phyloP scores from a whole-genome alignment of 371 early-diverging fungal genomes.

The Neoconidiobolus thromboides region DNA sequence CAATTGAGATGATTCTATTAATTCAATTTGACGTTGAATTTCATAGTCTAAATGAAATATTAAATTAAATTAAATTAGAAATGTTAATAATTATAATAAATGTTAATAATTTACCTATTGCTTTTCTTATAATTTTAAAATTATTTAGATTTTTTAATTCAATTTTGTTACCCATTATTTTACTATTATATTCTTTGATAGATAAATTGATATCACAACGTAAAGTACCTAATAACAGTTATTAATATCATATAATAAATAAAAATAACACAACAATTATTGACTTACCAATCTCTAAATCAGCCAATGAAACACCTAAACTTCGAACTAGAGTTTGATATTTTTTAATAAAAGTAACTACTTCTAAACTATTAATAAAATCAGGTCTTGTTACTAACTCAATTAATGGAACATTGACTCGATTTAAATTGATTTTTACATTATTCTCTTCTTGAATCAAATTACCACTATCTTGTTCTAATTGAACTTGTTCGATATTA shows the following conservation, averaged over 20 bases:
- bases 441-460: constrained; percentile 35
- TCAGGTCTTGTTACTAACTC: constrained; percentile 85
- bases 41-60: constrained; percentile 42
- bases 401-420: constrained; percentile 69
- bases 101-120: constrained; percentile 28
- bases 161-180: constrained; percentile 40
- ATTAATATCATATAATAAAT: too few relatives aligned
- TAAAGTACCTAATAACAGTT: constrained; percentile 37
- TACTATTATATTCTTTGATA: constrained; percentile 27
- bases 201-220: constrained; percentile 88
- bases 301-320: constrained; percentile 49
- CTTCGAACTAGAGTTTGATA: constrained; percentile 50
- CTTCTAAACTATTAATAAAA: constrained; percentile 45
- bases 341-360: constrained; percentile 52
- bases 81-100: too few relatives aligned
- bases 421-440: constrained; percentile 62
- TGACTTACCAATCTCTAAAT: constrained; percentile 41
- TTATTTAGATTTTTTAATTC: constrained; percentile 85
- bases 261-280: too few relatives aligned
- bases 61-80: background rate
- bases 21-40: constrained; percentile 42
- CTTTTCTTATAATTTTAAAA: constrained; percentile 42
- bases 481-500: constrained; percentile 62
- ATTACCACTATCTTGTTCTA: constrained; percentile 86
- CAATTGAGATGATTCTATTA: constrained; percentile 25